phyloP scores from a whole-genome alignment of 2,329 filamentous ascomycete genomes.

The Parastagonospora nodorum region DNA sequence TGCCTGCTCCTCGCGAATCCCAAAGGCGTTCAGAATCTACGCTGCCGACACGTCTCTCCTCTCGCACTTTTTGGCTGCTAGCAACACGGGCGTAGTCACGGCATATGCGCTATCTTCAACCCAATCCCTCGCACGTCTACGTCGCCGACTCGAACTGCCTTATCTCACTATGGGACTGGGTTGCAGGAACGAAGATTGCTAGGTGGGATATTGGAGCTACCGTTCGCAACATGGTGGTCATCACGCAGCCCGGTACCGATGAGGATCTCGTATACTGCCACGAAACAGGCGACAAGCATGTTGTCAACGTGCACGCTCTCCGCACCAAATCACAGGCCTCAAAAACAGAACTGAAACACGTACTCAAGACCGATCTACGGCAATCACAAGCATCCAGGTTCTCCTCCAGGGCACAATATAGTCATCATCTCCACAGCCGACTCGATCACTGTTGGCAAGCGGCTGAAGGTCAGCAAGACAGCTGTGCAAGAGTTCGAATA shows the following conservation, averaged over 20 bases:
- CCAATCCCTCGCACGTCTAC: slow-evolving; percentile 58
- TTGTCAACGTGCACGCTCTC: slow-evolving; percentile 44
- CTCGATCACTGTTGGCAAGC: slow-evolving; percentile 66
- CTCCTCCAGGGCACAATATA: slow-evolving; percentile 61
- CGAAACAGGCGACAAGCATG: slow-evolving; percentile 46
- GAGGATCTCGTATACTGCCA: slow-evolving; percentile 48
- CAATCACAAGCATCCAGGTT: slow-evolving; percentile 48
- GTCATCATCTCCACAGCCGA: slow-evolving; percentile 62
- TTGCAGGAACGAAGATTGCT: slow-evolving; percentile 49
- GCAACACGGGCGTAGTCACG: slow-evolving; percentile 50
- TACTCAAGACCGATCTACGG: slow-evolving; percentile 47
- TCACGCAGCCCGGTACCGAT: slow-evolving; percentile 32
- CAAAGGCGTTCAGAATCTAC: slow-evolving; percentile 78
- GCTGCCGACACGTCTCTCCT: slow-evolving; percentile 81
- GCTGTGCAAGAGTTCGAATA: slow-evolving; percentile 50
- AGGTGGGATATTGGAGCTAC: slow-evolving; percentile 51
- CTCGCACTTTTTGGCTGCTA: slow-evolving; percentile 68
- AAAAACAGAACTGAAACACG: slow-evolving; percentile 39
- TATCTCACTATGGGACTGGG: slow-evolving; percentile 65
- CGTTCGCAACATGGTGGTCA: slow-evolving; percentile 41
- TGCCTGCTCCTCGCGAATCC: slow-evolving; percentile 75
- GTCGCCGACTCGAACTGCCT: slow-evolving; percentile 57
- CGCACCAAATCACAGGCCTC: slow-evolving; percentile 33
- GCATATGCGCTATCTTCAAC: slow-evolving; percentile 58
- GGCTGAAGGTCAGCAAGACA: slow-evolving; percentile 40